These are phyloP conservation scores for Eucalyptus microcorys DNA, from an alignment of 345 rosid species.

Conservation along the genomic window DNA sequence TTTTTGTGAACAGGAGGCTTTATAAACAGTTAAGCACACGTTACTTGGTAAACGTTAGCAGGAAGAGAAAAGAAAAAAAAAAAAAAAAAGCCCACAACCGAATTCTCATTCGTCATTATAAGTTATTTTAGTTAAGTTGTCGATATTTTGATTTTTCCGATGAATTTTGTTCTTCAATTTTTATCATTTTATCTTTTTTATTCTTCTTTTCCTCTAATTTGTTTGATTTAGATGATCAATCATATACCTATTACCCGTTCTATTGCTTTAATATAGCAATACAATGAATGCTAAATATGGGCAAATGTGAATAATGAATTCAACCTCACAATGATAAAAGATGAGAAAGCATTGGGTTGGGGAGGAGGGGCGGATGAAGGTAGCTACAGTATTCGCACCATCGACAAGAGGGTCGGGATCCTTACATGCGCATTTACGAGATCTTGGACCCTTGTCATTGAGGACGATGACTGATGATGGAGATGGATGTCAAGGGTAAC, in stretches of 20 bases:
- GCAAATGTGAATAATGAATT: not conserved
- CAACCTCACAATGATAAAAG: not conserved
- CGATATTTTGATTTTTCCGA: too few species aligned
- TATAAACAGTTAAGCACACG: too few species aligned
- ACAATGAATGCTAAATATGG: too few species aligned
- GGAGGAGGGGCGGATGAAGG: not conserved
- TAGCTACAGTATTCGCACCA: not conserved
- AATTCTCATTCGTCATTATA: not conserved
- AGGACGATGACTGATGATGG: not conserved
- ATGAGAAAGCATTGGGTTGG: not conserved
- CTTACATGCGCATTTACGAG: not conserved
- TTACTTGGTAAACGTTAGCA: too few species aligned
- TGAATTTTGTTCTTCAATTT: not conserved
- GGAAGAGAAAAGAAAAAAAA: too few species aligned
- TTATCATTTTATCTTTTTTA: not conserved
- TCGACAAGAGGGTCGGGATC: not conserved
- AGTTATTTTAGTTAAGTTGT: not conserved
- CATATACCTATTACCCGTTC: fast-evolving
- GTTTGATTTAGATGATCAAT: not conserved
- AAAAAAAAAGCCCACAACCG: too few species aligned
- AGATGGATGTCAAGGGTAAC: not conserved
- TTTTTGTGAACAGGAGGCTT: too few species aligned
- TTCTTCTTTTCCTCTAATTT: not conserved
- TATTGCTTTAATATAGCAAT: not conserved
- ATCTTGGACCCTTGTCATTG: too few species aligned